Base-by-base conservation (phyloP, 257 asterid species). In the Orobanche coerulescens region DNA sequence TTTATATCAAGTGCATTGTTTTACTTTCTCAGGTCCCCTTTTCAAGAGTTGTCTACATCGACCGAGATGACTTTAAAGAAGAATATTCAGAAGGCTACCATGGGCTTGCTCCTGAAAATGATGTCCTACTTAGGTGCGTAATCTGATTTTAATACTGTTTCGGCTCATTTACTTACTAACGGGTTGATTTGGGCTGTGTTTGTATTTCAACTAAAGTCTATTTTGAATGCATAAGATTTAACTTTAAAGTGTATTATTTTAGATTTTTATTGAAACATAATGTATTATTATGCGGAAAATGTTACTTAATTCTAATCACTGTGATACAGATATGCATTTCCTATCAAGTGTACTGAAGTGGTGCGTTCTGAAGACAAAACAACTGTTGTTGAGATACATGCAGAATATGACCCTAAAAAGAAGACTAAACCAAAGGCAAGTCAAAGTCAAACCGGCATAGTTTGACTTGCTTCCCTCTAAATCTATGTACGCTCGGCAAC, bases 21-120 rank as follows among this genome's bases (percentile, higher is more conserved):
- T n/a, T n/a, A n/a, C n/a, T n/a, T n/a, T n/a, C n/a, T n/a, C n/a
- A 87, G 97, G 88, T 91, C 57, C 92, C 96, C 42, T 87, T 87
- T 66, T 91, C 96, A 10, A 83, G 75, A 47, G 94, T 91, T 60
- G 87, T 87, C 31, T 87, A 85, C 65, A 85, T 91, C 61, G 96
- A 91, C 34, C 81, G 42, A 46, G 67, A 94, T 23, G 94, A 91
- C 79, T 91, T 91, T 50, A 84, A 95, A 28, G 58, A 74, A 80
- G 77, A 78, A 75, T 96, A 85, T 74, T 87, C 96, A 50, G 87
- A 87, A 78, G 97, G 87, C 69, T 91, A 80, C 62, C 87, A 83
- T 64, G 97, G 97, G 13, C 94, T 91, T 73, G 96, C 96, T 73
- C 97, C 96, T 68, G 91, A 87, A 1, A 91, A 91, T 78, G 80